These are phyloP conservation scores for Lipomyces kockii DNA, from an alignment of 805 yeast genomes.

Conservation along the genomic window DNA sequence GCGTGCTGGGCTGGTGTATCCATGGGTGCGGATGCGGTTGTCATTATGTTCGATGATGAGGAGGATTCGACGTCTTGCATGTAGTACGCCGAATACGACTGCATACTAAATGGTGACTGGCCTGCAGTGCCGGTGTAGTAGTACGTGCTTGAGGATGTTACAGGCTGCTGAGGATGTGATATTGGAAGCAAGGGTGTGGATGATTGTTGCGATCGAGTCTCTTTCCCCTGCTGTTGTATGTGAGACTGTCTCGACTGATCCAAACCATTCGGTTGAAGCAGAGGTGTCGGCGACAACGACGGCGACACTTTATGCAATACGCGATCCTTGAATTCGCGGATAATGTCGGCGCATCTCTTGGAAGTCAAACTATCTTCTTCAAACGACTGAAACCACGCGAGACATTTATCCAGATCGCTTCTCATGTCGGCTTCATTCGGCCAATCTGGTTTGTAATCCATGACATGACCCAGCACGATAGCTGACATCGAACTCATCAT, in stretches of 20 bases:
- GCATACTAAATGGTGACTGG: neutral
- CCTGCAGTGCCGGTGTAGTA: neutral
- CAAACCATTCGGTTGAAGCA: neutral
- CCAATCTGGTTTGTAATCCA: conserved; percentile 5
- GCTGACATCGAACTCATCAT: conserved; percentile 28
- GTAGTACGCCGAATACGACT: neutral
- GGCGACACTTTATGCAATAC: conserved; percentile 3
- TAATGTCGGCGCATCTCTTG: conserved; percentile 9
- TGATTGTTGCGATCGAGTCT: neutral
- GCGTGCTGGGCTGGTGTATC: neutral
- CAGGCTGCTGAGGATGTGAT: neutral
- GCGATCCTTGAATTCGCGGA: conserved; percentile 1
- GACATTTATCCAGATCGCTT: conserved; percentile 18
- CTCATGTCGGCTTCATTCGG: conserved; percentile 10
- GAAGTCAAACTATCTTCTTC: neutral
- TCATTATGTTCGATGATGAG: neutral
- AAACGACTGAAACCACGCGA: neutral
- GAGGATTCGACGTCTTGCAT: neutral
- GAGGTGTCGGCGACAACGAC: neutral
- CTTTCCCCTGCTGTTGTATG: neutral
- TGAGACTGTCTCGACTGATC: neutral
- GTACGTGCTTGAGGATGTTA: neutral
- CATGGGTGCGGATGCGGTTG: neutral
- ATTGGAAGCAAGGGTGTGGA: neutral
- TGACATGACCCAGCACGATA: conserved; percentile 24